Base-by-base conservation (phyloP, 202 grass and related monocot genomes). In the Setaria viridis region DNA sequence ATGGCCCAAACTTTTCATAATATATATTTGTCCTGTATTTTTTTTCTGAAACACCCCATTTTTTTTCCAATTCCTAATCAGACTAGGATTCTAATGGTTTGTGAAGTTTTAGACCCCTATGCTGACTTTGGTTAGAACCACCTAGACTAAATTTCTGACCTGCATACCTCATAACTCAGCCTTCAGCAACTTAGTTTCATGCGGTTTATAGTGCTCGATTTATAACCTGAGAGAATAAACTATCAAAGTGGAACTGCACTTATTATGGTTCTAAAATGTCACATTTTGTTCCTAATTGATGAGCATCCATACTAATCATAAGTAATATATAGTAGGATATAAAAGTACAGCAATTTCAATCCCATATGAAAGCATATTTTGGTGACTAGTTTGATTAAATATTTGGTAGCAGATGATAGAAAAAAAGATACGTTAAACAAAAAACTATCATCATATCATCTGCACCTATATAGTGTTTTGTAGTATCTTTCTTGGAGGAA, bases 381-480 rank as follows among this genome's bases (percentile, higher is more conserved):
- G 20, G 55, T 3, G 7, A 70, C 25, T 65, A 77, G 51, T 86
- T 63, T 17, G 6, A 58, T 82, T 19, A 65, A 85, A 77, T 70
- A 82, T 64, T 81, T 77, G 37, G 47, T 5, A 81, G 57, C 14
- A 11, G 58, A 70, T 43, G 46, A 47, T 47, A 74, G 53, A 80
- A 21, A 82, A 70, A 35, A 78, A 20, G 66, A 37, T 7, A 14
- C 51, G 6, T 34, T 74, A 6, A 46, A 80, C 7, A 25, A 72
- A 72, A 79, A 76, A 79, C 35, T 20, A 51, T 74, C 4, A 64
- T 68, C 20, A 81, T 78, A 43, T 11, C 25, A 89, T 62, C 69
- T 45, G 74, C 90, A 98, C 95, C 95, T 90, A 98, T 98, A 49
- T 98, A 98, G 64, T 98, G 93, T 42, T 94, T 98, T 70, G 89